Conservation (phyloP, 2,329 filamentous ascomycete genomes). For the Aspergillus tanneri region DNA sequence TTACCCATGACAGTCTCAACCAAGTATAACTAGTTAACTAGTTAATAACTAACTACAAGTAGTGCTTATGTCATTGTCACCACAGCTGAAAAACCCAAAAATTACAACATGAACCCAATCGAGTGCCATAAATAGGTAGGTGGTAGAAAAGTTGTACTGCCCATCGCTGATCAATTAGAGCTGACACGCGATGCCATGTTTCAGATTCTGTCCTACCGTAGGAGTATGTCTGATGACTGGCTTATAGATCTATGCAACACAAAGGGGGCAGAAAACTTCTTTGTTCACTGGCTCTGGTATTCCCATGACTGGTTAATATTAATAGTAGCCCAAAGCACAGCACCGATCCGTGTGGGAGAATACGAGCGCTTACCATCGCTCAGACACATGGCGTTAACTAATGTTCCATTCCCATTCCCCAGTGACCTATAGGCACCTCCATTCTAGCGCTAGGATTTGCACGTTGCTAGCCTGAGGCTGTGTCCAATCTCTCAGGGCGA, state of each 20-base stretch:
- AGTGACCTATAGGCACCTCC: no score
- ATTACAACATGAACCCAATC: no score
- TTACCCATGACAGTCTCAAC: neutral
- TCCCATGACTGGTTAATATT: neutral
- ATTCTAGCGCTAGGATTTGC: no score
- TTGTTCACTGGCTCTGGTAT: neutral
- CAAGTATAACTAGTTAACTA: no score
- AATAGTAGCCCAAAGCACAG: neutral
- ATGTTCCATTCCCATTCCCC: neutral
- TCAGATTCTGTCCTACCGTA: no score
- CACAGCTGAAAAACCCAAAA: neutral
- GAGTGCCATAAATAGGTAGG: no score
- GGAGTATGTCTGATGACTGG: no score
- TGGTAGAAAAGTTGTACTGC: no score
- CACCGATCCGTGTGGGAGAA: neutral
- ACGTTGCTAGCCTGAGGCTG: slow-evolving; percentile 17
- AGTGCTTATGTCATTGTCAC: neutral
- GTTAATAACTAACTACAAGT: neutral
- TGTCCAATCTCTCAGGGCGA: slow-evolving; percentile 5
- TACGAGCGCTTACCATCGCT: neutral
- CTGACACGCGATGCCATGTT: neutral
- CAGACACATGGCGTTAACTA: neutral
- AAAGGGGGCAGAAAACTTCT: neutral
- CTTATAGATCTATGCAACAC: no score
- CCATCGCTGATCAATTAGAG: neutral